A percentile compares a stretch with the other conserved stretches of the same genome.
Conservation (phyloP, 208 protist genomes). For the Vickermania spadyakhi region DNA sequence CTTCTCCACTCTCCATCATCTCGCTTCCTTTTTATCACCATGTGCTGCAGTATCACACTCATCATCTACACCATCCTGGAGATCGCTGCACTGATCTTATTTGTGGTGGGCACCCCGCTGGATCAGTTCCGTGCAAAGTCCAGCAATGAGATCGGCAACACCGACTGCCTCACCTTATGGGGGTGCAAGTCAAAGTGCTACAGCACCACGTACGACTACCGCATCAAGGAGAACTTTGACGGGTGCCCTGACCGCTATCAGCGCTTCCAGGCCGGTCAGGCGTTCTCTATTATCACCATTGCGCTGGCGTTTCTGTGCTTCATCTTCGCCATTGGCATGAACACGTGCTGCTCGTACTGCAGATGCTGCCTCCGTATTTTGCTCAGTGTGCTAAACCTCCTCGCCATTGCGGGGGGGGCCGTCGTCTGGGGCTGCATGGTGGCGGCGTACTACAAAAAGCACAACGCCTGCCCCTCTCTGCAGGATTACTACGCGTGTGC, state of each 20-base stretch:
- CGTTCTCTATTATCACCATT: conserved; percentile 13
- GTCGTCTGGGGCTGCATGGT: conserved; percentile 14
- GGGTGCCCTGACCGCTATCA: not conserved
- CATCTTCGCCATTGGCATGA: conserved; percentile 3
- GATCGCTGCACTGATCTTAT: not conserved
- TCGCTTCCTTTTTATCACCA: too few species aligned
- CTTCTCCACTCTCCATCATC: too few species aligned
- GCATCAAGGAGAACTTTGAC: not conserved
- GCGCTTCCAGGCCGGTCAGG: conserved; percentile 8
- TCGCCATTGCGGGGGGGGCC: conserved; percentile 1
- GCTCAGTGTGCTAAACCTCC: conserved; percentile 1
- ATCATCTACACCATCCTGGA: conserved; percentile 2
- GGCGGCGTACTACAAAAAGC: conserved; percentile 2
- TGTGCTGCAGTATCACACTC: not conserved
- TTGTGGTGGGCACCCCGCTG: conserved; percentile 3
- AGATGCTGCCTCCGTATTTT: conserved; percentile 1
- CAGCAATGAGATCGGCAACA: not conserved
- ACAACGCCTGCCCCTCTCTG: not conserved
- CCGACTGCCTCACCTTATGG: conserved; percentile 1
- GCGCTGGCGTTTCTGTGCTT: conserved; percentile 2
- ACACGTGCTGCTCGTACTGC: conserved; percentile 9
- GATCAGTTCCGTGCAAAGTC: conserved; percentile 1
- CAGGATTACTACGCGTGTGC: conserved; percentile 1
- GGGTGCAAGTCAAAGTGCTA: conserved; percentile 1
- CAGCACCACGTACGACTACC: not conserved